Percentiles rank a stretch among this genome's conserved stretches.
These are phyloP conservation scores for Lichtheimia hyalospora DNA, from an alignment of 371 early-diverging fungal species.

Conservation along the genomic window DNA sequence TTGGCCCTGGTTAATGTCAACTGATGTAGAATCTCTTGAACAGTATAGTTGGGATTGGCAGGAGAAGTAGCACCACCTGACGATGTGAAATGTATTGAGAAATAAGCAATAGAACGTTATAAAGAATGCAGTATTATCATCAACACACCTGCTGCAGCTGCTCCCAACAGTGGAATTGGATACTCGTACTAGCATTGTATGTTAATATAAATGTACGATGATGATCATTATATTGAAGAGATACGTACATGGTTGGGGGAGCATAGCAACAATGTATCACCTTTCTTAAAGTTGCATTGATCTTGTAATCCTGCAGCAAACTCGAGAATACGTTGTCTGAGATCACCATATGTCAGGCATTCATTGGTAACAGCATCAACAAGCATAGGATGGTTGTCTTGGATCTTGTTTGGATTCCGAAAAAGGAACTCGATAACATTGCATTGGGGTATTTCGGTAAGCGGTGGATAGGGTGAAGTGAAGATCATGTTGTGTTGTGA, in stretches of 20 bases:
- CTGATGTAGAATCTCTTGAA: slow-evolving; percentile 74
- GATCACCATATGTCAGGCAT: slow-evolving; percentile 62
- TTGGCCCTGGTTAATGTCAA: slow-evolving; percentile 68
- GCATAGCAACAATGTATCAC: slow-evolving; percentile 69
- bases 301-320: slow-evolving; percentile 78
- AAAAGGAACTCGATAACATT: slow-evolving; percentile 21
- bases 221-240: neutral
- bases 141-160: slow-evolving; percentile 39
- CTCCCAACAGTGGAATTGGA: slow-evolving; percentile 31
- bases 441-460: slow-evolving; percentile 5
- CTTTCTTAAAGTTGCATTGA: slow-evolving; percentile 49
- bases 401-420: slow-evolving; percentile 11
- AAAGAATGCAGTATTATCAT: too few relatives aligned
- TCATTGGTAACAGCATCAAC: slow-evolving; percentile 60
- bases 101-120: too few relatives aligned
- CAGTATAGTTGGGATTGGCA: slow-evolving; percentile 78
- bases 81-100: too few relatives aligned
- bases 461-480: slow-evolving; percentile 6
- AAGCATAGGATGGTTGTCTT: slow-evolving; percentile 43
- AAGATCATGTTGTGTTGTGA: slow-evolving; percentile 13
- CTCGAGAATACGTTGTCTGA: slow-evolving; percentile 50
- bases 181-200: slow-evolving; percentile 32
- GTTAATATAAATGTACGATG: neutral
- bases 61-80: slow-evolving; percentile 67
- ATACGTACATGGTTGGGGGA: slow-evolving; percentile 67